Conservation (phyloP, 129 eudicot species). For the Helichrysum umbraculigerum region DNA sequence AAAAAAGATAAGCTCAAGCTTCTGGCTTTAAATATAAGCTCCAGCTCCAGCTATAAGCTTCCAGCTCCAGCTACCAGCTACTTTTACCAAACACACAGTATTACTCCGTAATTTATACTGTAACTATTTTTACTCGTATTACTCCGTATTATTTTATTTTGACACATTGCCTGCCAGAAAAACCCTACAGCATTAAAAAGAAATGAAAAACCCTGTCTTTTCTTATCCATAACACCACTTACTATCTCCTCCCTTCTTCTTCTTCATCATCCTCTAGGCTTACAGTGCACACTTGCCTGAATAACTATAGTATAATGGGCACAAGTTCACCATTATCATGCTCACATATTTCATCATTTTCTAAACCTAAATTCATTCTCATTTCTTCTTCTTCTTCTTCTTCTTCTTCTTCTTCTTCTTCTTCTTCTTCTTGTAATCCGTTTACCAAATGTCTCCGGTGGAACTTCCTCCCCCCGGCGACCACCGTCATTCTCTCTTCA, state of each 20-base stretch:
- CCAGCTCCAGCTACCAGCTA: too few species aligned
- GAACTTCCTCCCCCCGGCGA: constrained; percentile 26
- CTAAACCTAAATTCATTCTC: constrained; percentile 34
- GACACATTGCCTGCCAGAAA: too few species aligned
- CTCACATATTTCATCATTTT: constrained; percentile 25
- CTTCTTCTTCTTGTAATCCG: constrained; percentile 22
- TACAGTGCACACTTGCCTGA: background rate
- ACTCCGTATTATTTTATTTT: too few species aligned
- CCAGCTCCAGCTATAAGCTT: too few species aligned
- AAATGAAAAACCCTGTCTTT: background rate
- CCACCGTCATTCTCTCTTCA: constrained; percentile 28
- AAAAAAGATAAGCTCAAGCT: too few species aligned
- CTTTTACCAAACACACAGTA: too few species aligned
- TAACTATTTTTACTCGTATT: too few species aligned
- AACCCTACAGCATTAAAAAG: too few species aligned
- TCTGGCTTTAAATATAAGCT: too few species aligned
- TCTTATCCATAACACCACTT: background rate
- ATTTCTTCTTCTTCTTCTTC: constrained; percentile 23
- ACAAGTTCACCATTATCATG: constrained; percentile 40
- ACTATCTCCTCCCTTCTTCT: background rate
- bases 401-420: background rate
- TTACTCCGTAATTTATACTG: too few species aligned
- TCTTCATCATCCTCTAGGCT: background rate
- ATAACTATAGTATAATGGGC: constrained; percentile 31
- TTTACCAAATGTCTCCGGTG: constrained; percentile 26